Evolutionary conservation across 108 stramenopile genomes (phyloP), one percentile per base, ranked within the genome.

Genomic region (Fragilaria crotonensis): DNA sequence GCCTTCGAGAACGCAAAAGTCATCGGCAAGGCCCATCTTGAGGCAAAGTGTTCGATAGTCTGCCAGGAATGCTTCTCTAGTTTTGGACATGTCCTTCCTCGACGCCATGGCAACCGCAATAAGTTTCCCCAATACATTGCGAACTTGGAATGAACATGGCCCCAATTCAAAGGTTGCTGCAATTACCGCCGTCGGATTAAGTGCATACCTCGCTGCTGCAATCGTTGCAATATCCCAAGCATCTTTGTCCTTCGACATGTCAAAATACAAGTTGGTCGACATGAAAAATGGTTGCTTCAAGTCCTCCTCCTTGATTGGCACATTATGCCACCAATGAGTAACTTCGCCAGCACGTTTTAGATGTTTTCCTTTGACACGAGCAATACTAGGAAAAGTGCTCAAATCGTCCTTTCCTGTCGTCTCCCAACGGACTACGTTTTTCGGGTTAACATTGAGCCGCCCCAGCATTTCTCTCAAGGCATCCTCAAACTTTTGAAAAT

Each of bases 101-200:
- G 60, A 62, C 4, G 68, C 69, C 60, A 76, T 67, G 2, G 60
- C 49, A 36, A 76, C 70, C 17, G 75, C 70, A 2, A 76, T 17
- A 5, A 76, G 62, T 9, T 68, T 31, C 3, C 66, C 66, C 19
- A 67, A 28, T 5, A 76, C 64, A 47, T 71, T 76, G 5, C 75
- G 48, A 53, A 62, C 58, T 25, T 49, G 45, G 66, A 68, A 76
- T 19, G 54, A 70, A 25, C 54, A 44, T 4, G 55, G 48, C 5
- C 48, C 49, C 33, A 76, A 45, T 41, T 76, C 74, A 59, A 76
- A 76, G 3, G 74, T 66, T 29, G 67, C 74, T 14, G 57, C 68
- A 45, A 76, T 60, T 23, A 76, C 64, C 20, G 70, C 74, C 7
- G 11, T 23, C 48, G 56, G 57, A 54, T 5, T 29, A 7, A 36